Conservation (phyloP, 164 flowering plant species). For the Dillenia suffruticosa region DNA sequence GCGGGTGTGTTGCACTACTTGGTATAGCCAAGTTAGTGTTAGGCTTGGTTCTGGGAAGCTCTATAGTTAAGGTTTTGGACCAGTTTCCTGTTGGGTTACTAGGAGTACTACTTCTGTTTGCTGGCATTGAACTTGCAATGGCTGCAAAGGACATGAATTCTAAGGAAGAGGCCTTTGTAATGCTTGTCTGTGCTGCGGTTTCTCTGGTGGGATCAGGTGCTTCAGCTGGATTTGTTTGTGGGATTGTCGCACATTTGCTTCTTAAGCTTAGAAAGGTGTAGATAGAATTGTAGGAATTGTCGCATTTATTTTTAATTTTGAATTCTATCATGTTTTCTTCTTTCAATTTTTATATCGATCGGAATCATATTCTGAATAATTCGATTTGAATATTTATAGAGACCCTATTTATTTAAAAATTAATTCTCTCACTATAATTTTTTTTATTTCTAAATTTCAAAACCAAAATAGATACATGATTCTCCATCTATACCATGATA, state of each 20-base stretch:
- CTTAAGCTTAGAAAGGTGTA: conserved; percentile 34
- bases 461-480: too few species aligned
- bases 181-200: conserved; percentile 62
- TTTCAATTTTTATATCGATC: too few species aligned
- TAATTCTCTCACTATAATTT: too few species aligned
- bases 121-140: conserved; percentile 83
- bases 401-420: too few species aligned
- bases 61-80: conserved; percentile 48
- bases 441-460: too few species aligned
- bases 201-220: conserved; percentile 77
- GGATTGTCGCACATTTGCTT: conserved; percentile 43
- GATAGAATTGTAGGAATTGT: neutral
- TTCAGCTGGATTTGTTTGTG: conserved; percentile 63
- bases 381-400: too few species aligned
- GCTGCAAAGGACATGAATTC: conserved; percentile 60
- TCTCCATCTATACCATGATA: too few species aligned
- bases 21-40: conserved; percentile 61
- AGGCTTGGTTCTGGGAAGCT: conserved; percentile 65
- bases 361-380: too few species aligned
- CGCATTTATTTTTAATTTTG: too few species aligned
- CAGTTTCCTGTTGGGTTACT: conserved; percentile 74
- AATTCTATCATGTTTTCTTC: too few species aligned
- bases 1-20: conserved; percentile 70
- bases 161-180: conserved; percentile 52
- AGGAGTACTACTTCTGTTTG: conserved; percentile 78